Conservation (phyloP, 192 early-diverging fungal species). For the Dimargaris xerosporica region DNA sequence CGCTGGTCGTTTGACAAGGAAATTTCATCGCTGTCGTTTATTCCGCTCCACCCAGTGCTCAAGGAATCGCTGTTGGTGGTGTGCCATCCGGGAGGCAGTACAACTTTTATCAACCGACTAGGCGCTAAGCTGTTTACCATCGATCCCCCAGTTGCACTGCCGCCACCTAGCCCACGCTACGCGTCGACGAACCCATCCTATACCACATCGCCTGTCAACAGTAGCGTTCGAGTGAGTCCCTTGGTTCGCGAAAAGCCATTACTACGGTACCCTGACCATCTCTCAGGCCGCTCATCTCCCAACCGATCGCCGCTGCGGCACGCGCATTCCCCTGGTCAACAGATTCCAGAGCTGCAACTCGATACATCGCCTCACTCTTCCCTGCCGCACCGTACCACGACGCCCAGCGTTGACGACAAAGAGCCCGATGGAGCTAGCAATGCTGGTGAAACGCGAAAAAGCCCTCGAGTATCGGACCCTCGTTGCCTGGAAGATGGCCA, state of each 20-base stretch:
- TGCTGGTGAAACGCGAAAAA: too few species aligned
- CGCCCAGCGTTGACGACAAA: background rate
- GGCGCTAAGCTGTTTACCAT: conserved; percentile 7
- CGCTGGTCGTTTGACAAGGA: conserved; percentile 6
- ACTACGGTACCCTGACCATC: background rate
- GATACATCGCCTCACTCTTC: background rate
- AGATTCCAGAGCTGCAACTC: background rate
- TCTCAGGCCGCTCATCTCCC: conserved; percentile 5
- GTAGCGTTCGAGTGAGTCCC: background rate
- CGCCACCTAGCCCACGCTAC: background rate
- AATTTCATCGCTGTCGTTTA: conserved; percentile 5
- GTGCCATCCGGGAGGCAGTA: conserved; percentile 3
- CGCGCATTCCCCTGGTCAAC: conserved; percentile 2
- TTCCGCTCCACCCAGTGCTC: conserved; percentile 8
- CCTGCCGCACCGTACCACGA: background rate
- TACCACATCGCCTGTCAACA: background rate
- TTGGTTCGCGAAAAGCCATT: background rate
- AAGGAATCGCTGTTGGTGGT: conserved; percentile 9
- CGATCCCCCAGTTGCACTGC: background rate
- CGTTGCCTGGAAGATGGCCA: background rate
- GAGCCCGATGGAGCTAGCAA: background rate
- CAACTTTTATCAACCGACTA: conserved; percentile 6
- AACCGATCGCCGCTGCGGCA: conserved; percentile 7
- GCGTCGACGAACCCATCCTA: conserved; percentile 3
- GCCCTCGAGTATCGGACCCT: too few species aligned